These are phyloP conservation scores for Mallotus repandus DNA, from an alignment of 441 rosid species.

Conservation along the genomic window DNA sequence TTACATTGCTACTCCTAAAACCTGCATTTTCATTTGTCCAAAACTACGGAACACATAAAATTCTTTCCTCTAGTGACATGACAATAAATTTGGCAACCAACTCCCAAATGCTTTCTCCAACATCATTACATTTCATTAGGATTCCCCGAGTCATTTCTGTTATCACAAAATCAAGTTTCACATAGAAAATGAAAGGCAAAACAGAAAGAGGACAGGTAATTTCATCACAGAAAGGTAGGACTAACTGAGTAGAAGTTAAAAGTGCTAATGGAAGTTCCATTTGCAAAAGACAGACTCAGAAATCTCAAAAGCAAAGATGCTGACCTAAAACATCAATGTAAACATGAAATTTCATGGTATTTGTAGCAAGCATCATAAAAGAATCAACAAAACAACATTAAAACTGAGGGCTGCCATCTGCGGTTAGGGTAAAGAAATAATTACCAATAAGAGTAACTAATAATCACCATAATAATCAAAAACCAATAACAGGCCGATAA, in stretches of 20 bases:
- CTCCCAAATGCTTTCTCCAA: neutral
- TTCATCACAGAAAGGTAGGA: neutral
- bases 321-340: neutral
- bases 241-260: neutral
- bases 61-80: neutral
- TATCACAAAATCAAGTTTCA: neutral
- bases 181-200: neutral
- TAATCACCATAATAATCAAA: neutral
- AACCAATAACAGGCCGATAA: neutral
- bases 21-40: neutral
- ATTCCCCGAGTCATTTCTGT: neutral
- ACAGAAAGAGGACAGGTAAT: neutral
- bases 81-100: neutral
- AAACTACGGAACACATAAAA: neutral
- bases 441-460: neutral
- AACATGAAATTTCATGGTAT: neutral
- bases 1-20: neutral
- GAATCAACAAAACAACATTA: too few species aligned
- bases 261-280: neutral
- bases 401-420: too few species aligned
- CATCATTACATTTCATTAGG: neutral
- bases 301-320: neutral
- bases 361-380: too few species aligned
- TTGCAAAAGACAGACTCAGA: neutral
- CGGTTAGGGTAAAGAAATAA: neutral